Percentiles rank a stretch among this genome's conserved stretches.
These are phyloP conservation scores for Hypoxylon sp. DNA, from an alignment of 2,329 filamentous ascomycete genomes.

Conservation along the genomic window DNA sequence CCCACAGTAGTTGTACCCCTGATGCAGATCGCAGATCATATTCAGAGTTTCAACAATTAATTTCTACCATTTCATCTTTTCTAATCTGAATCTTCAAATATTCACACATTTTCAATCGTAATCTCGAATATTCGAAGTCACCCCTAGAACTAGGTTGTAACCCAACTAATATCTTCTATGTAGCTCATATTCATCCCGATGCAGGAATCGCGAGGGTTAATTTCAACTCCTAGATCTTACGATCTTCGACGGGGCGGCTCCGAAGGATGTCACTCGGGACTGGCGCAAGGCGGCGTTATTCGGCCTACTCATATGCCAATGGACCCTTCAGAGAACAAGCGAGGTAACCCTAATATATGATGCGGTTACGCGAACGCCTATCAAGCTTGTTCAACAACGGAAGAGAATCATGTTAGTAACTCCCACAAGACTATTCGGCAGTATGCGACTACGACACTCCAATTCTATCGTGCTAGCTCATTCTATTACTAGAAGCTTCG, in stretches of 20 bases:
- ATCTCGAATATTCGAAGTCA: no score
- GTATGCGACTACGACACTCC: slow-evolving; percentile 5
- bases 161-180: no score
- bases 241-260: neutral
- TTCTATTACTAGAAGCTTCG: slow-evolving; percentile 6
- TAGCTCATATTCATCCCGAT: no score
- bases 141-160: no score
- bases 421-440: slow-evolving; percentile 16
- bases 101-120: no score
- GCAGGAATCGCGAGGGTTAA: no score
- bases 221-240: no score
- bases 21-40: slow-evolving; percentile 30
- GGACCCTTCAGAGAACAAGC: no score
- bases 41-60: neutral
- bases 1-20: slow-evolving; percentile 14
- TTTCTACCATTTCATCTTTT: no score
- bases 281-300: slow-evolving; percentile 5
- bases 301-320: neutral
- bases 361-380: neutral
- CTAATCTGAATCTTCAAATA: no score
- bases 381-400: neutral
- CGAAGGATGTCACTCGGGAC: neutral
- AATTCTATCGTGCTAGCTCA: slow-evolving; percentile 19
- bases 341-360: slow-evolving; percentile 10
- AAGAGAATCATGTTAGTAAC: neutral